phyloP scores from a whole-genome alignment of 73 alveolate species.

The Tetrahymena elliotti region DNA sequence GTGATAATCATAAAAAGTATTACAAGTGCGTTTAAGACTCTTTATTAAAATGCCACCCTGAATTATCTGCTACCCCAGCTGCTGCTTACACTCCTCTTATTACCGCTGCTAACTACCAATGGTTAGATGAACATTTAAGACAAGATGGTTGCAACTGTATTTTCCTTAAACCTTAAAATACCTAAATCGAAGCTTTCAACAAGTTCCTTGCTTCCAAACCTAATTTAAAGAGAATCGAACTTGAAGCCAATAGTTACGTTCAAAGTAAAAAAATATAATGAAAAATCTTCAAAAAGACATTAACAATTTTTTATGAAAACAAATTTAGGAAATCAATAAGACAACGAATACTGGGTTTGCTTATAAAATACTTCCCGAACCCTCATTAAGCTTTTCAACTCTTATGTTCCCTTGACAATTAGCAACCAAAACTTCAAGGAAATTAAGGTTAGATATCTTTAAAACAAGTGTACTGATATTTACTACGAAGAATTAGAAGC shows the following conservation, averaged over 20 bases:
- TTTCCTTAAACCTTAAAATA: background rate
- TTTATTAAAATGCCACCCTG: background rate
- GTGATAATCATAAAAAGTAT: background rate
- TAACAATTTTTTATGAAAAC: background rate
- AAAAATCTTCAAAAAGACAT: background rate
- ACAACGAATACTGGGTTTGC: background rate
- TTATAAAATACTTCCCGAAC: background rate
- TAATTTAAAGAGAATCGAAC: background rate
- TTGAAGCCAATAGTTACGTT: background rate
- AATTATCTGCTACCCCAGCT: background rate
- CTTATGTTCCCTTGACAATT: background rate
- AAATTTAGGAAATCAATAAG: background rate
- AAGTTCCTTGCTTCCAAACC: background rate
- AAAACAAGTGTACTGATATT: background rate
- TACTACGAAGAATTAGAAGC: background rate
- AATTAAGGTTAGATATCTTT: background rate
- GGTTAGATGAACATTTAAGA: background rate
- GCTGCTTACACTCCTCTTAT: background rate
- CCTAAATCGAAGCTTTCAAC: background rate
- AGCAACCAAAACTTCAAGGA: background rate
- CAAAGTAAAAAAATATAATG: background rate
- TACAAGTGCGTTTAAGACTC: background rate
- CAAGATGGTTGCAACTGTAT: background rate
- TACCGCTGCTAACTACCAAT: background rate
- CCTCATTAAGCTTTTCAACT: background rate